Base-by-base conservation (phyloP, 495 filamentous ascomycete species). In the Lentithecium fluviatile region DNA sequence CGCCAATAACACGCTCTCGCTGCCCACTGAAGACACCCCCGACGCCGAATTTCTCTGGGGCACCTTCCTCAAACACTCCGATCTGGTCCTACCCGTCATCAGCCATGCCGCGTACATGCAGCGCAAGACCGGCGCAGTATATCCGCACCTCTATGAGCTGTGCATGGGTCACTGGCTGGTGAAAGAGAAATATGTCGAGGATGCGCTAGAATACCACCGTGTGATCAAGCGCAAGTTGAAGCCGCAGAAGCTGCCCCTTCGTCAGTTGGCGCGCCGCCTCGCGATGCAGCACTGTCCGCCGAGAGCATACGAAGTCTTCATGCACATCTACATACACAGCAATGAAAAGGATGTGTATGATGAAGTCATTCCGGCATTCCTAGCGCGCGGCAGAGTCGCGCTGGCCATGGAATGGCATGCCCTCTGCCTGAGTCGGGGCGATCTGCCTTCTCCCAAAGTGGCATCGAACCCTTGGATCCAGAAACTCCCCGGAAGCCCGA, bases 401-500 rank as follows among this genome's bases (percentile, higher is more conserved):
- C 58, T 81, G 15, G 85, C 85, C 20, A 67, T 78, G 6, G 73
- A 72, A 13, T 90, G 88, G 86, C 86, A 90, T 67, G 58, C 69
- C 8, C 75, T 82, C 32, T 71, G 87, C 17, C 43, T 79, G 20
- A 38, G 70, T 24, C 66, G 67, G 32, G 64, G 73, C n/a, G 86
- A 88, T 65, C 67, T 78, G 29, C 85, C 84, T 1, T 67, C 68
- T 12, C 32, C 55, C 10, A n/a, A 45, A 11, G 23, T 51, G 15
- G 38, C 34, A 43, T 52, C 60, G n/a, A 43, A 69, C 11, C 56
- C 64, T 20, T 52, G 56, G 2, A 52, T 68, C 3, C 55, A 47
- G 25, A 12, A 40, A 7, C 56, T 65, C 36, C n/a, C 46, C 10
- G 56, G 48, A 1, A 46, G 10, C 4, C 10, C 10, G 29, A 3